Percentiles rank a stretch among this genome's conserved stretches.
Conservation (phyloP, 225 moss, liverwort and hornwort genomes). For the Polytrichum formosum region DNA sequence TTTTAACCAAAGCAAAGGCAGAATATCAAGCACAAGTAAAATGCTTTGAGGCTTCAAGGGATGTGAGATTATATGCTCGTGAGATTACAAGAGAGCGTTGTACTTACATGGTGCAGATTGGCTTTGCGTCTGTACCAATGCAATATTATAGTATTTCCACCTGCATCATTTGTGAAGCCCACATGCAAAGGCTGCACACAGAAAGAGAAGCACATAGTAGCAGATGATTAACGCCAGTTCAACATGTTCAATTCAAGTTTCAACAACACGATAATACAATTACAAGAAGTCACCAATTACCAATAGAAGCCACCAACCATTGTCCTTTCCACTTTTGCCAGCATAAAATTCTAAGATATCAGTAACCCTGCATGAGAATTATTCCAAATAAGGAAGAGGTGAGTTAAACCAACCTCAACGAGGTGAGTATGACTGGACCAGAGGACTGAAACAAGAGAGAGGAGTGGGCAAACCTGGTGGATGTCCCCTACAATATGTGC, state of each 20-base stretch:
- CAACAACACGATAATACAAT: no score
- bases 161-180: slow-evolving; percentile 71
- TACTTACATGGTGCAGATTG: slow-evolving; percentile 79
- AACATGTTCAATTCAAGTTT: no score
- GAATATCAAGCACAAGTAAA: no score
- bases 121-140: slow-evolving; percentile 75
- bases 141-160: slow-evolving; percentile 68
- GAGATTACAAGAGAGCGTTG: neutral
- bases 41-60: no score
- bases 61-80: no score
- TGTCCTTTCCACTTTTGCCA: no score
- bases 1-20: no score
- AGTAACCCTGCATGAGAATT: neutral
- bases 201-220: slow-evolving; percentile 9
- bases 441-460: neutral
- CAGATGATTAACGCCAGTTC: no score
- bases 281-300: no score
- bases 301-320: no score
- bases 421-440: neutral
- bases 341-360: no score
- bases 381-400: neutral
- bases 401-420: neutral
- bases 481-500: slow-evolving; percentile 83
- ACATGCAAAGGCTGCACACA: slow-evolving; percentile 76
- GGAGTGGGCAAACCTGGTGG: slow-evolving; percentile 55